Conservation (phyloP, 441 rosid species). For the Eruca vesicaria region DNA sequence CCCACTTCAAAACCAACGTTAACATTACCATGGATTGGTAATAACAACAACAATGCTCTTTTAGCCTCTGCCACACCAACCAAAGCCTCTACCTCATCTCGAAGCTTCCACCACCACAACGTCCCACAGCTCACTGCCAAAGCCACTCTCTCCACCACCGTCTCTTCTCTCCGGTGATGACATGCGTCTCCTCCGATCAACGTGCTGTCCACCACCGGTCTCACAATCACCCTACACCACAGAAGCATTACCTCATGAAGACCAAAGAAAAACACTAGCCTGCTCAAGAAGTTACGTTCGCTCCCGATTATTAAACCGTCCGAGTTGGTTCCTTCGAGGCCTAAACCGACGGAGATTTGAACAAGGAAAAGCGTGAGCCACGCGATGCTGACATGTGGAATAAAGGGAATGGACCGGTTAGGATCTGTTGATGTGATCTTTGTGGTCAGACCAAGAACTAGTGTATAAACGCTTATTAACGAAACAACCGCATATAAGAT, state of each 20-base stretch:
- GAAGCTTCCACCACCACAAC: constrained; percentile 88
- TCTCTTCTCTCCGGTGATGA: constrained; percentile 34
- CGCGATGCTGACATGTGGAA: constrained; percentile 45
- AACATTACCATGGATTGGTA: constrained; percentile 16
- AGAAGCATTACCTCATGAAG: constrained; percentile 67
- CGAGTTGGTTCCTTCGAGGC: constrained; percentile 49
- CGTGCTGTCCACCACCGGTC: constrained; percentile 71
- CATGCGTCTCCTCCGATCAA: constrained; percentile 35
- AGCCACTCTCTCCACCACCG: constrained; percentile 48
- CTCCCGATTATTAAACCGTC: constrained; percentile 37
- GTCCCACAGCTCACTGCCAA: constrained; percentile 51
- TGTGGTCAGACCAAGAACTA: constrained; percentile 59
- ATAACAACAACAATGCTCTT: constrained; percentile 37
- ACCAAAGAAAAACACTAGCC: constrained; percentile 66
- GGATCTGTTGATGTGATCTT: constrained; percentile 30
- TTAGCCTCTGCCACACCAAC: constrained; percentile 58
- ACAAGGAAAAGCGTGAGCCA: constrained; percentile 62
- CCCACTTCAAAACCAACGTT: constrained; percentile 24
- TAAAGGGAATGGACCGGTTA: constrained; percentile 12
- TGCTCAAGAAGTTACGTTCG: constrained; percentile 41
- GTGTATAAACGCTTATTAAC: constrained; percentile 45
- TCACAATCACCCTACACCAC: constrained; percentile 66
- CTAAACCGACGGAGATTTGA: constrained; percentile 61
- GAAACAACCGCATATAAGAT: constrained; percentile 49
- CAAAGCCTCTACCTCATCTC: constrained; percentile 72